Evolutionary conservation across 1,284 basidiomycete species (phyloP).

Genomic region (Baeospora myosura): DNA sequence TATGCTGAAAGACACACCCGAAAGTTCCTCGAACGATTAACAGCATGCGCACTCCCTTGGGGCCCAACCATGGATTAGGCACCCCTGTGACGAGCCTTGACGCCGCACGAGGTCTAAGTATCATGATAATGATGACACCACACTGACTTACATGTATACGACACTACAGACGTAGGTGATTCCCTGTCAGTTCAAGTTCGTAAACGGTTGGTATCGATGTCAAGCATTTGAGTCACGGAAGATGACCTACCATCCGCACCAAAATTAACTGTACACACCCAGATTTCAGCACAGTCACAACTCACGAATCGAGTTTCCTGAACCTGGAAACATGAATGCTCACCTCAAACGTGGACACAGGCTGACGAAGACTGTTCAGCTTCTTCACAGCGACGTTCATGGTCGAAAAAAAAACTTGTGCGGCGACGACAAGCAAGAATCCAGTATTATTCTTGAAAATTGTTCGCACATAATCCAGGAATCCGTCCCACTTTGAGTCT

Average conservation of each 20-base stretch:
- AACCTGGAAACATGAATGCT: constrained; percentile 8
- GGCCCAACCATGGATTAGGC: constrained; percentile 50
- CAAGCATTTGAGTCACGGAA: background rate
- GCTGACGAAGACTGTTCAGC: constrained; percentile 50
- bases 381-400: constrained; percentile 60
- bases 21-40: constrained; percentile 44
- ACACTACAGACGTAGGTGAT: constrained; percentile 19
- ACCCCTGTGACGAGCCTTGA: constrained; percentile 26
- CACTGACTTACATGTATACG: constrained; percentile 15
- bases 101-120: background rate
- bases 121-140: no score
- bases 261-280: constrained; percentile 17
- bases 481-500: no score
- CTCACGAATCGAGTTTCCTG: background rate
- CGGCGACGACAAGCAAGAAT: constrained; percentile 48
- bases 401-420: constrained; percentile 56
- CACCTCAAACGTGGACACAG: constrained; percentile 53
- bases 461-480: background rate
- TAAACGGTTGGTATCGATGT: background rate
- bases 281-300: background rate
- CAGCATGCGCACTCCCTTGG: constrained; percentile 44
- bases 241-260: constrained; percentile 15
- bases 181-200: constrained; percentile 10
- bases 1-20: constrained; percentile 29
- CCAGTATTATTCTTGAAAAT: constrained; percentile 40